Base-by-base conservation (phyloP, 2,329 filamentous ascomycete genomes). In the Aspergillus piperis region DNA sequence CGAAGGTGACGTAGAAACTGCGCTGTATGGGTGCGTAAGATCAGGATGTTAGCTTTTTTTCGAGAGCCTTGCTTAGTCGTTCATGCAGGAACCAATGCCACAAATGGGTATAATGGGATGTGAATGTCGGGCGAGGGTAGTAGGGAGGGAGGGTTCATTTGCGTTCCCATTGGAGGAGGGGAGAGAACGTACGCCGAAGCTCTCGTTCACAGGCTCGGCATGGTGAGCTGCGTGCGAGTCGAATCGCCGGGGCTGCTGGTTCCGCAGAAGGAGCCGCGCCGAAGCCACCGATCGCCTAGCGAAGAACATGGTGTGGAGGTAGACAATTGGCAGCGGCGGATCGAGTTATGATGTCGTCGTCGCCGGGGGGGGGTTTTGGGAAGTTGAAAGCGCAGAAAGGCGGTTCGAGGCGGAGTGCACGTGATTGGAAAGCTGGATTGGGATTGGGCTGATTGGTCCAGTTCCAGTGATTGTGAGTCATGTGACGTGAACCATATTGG, bases 1-100 rank as follows among this genome's bases (percentile, higher is more conserved):
- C 79, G 54, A 80, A 64, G 63, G 76, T 72, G 57, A 81, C 67
- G 65, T 81, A 82, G 69, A 82, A 81, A 51, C 80, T 79, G 64
- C 72, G 77, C 80, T 82, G 66, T 73, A 67, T 15, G 36, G 32
- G 38, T 63, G 54, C 38, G 60, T 62, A 42, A 50, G 52, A 27
- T 23, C 10, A 36, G 50, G 54, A 38, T 15, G 61, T 72, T 65
- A 71, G 69, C 59, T 19, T 62, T 23, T 62, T 23, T 19, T 19
- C n/a, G 10, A 42, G 30, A 36, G 32, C 32, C 32, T 36, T 36
- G 32, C 32, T n/a, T 13, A 38, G 50, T 47, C 41, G 44, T 41
- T 23, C 41, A 21, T 51, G 19, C 53, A 58, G 23, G 55, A 41
- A 36, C 30, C 27, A 54, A 47, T 48, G 53, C 41, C 38, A 54